These are phyloP conservation scores for Microsporum canis DNA, from an alignment of 2,329 filamentous ascomycete species.

Conservation along the genomic window DNA sequence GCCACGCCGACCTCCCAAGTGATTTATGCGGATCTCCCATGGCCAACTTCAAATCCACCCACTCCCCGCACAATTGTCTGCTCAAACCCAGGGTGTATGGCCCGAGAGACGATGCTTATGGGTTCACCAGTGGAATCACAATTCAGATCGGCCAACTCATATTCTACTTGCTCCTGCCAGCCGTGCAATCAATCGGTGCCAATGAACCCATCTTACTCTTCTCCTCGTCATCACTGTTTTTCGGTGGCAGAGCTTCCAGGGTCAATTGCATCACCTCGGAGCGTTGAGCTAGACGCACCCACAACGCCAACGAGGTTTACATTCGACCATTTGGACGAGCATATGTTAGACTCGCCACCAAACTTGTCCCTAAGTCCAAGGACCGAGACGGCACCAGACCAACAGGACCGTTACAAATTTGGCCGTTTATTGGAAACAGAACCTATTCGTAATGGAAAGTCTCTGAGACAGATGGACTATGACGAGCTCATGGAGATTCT, in stretches of 20 bases:
- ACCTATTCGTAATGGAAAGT: constrained; percentile 6
- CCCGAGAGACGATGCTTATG: constrained; percentile 6
- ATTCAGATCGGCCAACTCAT: not conserved
- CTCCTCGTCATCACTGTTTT: constrained; percentile 5
- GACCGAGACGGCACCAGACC: not conserved
- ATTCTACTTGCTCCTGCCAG: not conserved
- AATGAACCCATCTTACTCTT: not conserved
- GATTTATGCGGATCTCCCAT: constrained; percentile 8
- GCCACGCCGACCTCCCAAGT: constrained; percentile 6
- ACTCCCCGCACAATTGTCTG: constrained; percentile 9
- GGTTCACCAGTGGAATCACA: not conserved
- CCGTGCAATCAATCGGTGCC: not conserved
- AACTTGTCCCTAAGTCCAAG: constrained; percentile 4
- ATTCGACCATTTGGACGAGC: constrained; percentile 5
- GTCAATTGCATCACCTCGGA: not conserved
- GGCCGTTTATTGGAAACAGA: not conserved
- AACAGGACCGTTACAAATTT: not conserved
- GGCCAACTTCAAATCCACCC: constrained; percentile 9
- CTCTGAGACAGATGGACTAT: constrained; percentile 8
- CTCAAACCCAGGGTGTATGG: constrained; percentile 8
- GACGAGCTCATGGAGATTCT: constrained; percentile 11
- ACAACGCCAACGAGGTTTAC: constrained; percentile 6
- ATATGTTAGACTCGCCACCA: constrained; percentile 3
- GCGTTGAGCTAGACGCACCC: constrained; percentile 8
- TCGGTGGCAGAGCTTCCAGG: constrained; percentile 11